A percentile compares a stretch with the other conserved stretches of the same genome.
phyloP scores from a whole-genome alignment of 2,329 filamentous ascomycete genomes.

The Clonostachys rhizophaga region DNA sequence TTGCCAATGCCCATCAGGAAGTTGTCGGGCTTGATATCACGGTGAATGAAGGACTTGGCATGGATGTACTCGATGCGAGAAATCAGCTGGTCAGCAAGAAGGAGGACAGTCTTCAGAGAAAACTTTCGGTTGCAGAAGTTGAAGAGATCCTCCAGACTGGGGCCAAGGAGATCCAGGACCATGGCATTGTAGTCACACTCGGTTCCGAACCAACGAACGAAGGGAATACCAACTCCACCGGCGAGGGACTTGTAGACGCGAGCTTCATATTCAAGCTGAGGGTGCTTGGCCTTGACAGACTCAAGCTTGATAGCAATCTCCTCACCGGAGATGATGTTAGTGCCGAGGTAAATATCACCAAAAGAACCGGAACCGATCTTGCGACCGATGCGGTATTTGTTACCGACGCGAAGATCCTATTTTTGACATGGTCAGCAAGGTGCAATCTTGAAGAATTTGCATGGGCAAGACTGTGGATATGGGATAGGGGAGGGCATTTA shows the following conservation, averaged over 20 bases:
- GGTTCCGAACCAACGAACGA: slow-evolving; percentile 98
- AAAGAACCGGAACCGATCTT: slow-evolving; percentile 98
- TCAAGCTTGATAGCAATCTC: slow-evolving; percentile 99
- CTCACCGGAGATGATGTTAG: slow-evolving; percentile 99
- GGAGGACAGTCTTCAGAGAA: slow-evolving; percentile 94
- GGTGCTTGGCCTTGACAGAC: slow-evolving; percentile 98
- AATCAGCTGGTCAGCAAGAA: slow-evolving; percentile 96
- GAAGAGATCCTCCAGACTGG: slow-evolving; percentile 95
- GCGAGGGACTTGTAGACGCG: slow-evolving; percentile 88
- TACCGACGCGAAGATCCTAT: slow-evolving; percentile 97
- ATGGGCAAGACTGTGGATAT: background rate
- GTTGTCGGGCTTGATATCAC: slow-evolving; percentile 99
- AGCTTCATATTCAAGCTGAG: slow-evolving; percentile 97
- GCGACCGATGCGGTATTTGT: slow-evolving; percentile 98
- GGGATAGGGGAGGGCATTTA: no score
- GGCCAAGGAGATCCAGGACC: slow-evolving; percentile 95
- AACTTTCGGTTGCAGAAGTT: slow-evolving; percentile 99
- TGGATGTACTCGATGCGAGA: slow-evolving; percentile 99
- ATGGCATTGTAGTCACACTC: slow-evolving; percentile 99
- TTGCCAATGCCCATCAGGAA: slow-evolving; percentile 99
- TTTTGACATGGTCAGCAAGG: slow-evolving; percentile 1
- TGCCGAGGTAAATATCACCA: slow-evolving; percentile 97
- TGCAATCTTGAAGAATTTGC: background rate
- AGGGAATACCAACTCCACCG: slow-evolving; percentile 95
- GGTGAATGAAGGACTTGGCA: slow-evolving; percentile 98